A percentile compares a stretch with the other conserved stretches of the same genome.
These are phyloP conservation scores for Lepidium campestre DNA, from an alignment of 441 rosid genomes.

Conservation along the genomic window DNA sequence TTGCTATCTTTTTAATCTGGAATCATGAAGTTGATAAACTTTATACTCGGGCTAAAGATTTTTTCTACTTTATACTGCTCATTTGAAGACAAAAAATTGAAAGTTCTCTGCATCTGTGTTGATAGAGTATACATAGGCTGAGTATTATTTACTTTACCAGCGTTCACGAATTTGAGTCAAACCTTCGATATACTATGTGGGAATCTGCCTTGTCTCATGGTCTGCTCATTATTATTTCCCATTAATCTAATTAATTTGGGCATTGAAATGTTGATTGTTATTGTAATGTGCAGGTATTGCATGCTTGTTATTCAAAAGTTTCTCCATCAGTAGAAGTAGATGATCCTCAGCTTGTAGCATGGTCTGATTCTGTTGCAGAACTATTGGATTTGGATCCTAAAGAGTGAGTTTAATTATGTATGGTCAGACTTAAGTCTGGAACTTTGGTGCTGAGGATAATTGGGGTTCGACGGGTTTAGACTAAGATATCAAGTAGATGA, in stretches of 20 bases:
- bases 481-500: background rate
- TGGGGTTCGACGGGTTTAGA: background rate
- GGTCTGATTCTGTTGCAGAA: constrained; percentile 88
- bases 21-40: background rate
- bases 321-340: constrained; percentile 83
- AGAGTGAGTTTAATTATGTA: constrained; percentile 57
- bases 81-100: background rate
- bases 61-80: background rate
- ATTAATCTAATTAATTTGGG: background rate
- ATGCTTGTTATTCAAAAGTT: constrained; percentile 84
- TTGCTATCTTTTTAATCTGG: background rate
- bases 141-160: too few relatives aligned
- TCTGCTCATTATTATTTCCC: background rate
- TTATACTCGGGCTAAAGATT: background rate
- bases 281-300: constrained; percentile 52
- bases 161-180: too few relatives aligned
- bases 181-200: background rate
- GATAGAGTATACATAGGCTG: too few relatives aligned
- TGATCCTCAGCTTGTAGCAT: constrained; percentile 84
- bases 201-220: background rate
- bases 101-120: background rate
- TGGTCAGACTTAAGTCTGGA: background rate
- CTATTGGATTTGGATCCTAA: constrained; percentile 76
- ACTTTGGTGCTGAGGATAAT: background rate
- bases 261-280: background rate